Conservation (phyloP, 2,329 filamentous ascomycete genomes). For the Fonsecaea pedrosoi region DNA sequence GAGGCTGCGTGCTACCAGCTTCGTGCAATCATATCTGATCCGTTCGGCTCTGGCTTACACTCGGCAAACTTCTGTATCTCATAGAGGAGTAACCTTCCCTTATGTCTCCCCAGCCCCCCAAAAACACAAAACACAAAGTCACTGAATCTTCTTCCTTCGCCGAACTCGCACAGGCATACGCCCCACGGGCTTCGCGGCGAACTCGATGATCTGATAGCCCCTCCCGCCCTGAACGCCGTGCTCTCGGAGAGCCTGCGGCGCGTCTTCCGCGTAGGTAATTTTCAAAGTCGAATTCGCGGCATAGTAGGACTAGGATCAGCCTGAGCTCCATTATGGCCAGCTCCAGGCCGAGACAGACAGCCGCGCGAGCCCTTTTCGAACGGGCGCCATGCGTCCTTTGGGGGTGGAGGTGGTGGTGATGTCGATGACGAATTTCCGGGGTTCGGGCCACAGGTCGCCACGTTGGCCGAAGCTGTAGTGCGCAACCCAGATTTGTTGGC, state of each 20-base stretch:
- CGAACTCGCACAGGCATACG: slow-evolving; percentile 18
- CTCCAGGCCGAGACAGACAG: slow-evolving; percentile 50
- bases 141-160: background rate
- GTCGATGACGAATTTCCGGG: slow-evolving; percentile 46
- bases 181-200: slow-evolving; percentile 17
- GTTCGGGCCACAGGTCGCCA: slow-evolving; percentile 30
- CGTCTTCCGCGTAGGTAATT: slow-evolving; percentile 2
- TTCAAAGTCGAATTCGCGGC: slow-evolving; percentile 12
- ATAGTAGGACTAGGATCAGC: slow-evolving; percentile 36
- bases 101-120: background rate
- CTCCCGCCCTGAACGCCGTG: slow-evolving; percentile 21
- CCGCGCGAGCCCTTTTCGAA: slow-evolving; percentile 58
- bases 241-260: slow-evolving; percentile 4
- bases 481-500: slow-evolving; percentile 34
- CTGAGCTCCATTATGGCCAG: slow-evolving; percentile 40
- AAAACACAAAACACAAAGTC: background rate
- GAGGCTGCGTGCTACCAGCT: too few species aligned
- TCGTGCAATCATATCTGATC: too few species aligned
- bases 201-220: slow-evolving; percentile 24
- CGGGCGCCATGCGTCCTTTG: slow-evolving; percentile 54
- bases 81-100: background rate
- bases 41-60: too few species aligned
- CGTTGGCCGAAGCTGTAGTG: slow-evolving; percentile 35
- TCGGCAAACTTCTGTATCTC: too few species aligned
- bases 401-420: slow-evolving; percentile 18